Conservation (phyloP, 2,329 filamentous ascomycete species). For the Aureobasidium sp. region DNA sequence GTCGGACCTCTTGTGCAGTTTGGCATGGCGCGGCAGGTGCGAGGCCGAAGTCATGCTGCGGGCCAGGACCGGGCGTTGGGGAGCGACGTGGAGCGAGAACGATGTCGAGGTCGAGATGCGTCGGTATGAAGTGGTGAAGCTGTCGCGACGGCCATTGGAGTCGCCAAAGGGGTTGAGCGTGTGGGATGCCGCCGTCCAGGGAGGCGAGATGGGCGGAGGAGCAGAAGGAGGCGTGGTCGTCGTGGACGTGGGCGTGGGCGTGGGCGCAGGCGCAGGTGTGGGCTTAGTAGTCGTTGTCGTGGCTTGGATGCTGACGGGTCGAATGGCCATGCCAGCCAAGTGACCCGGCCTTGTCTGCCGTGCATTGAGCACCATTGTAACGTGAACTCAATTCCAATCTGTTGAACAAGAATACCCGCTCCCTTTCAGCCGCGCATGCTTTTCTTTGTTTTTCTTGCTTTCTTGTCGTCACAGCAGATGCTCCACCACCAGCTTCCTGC, state of each 20-base stretch:
- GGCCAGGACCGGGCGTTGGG: not conserved
- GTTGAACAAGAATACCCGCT: not conserved
- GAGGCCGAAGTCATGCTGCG: slow-evolving; percentile 14
- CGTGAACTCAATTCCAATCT: slow-evolving; percentile 3
- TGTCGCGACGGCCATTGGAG: slow-evolving; percentile 12
- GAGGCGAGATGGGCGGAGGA: not conserved
- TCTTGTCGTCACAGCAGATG: not conserved
- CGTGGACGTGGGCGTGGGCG: not conserved
- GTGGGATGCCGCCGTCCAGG: not conserved
- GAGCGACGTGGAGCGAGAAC: not conserved
- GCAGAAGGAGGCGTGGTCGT: not conserved
- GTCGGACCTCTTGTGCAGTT: slow-evolving; percentile 25
- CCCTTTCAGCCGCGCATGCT: not conserved
- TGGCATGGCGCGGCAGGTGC: slow-evolving; percentile 13
- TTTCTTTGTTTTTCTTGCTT: not conserved
- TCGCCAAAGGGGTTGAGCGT: slow-evolving; percentile 5
- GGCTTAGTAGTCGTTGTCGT: slow-evolving; percentile 1
- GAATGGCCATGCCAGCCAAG: not conserved
- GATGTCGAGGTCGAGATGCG: not conserved
- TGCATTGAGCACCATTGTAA: not conserved
- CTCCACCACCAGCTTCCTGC: not conserved
- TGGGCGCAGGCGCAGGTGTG: not conserved
- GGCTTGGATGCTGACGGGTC: slow-evolving; percentile 2
- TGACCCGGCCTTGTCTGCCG: not conserved
- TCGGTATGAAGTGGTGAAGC: slow-evolving; percentile 7